Conservation (phyloP, 768 basidiomycete species). For the Collybia sordida region DNA sequence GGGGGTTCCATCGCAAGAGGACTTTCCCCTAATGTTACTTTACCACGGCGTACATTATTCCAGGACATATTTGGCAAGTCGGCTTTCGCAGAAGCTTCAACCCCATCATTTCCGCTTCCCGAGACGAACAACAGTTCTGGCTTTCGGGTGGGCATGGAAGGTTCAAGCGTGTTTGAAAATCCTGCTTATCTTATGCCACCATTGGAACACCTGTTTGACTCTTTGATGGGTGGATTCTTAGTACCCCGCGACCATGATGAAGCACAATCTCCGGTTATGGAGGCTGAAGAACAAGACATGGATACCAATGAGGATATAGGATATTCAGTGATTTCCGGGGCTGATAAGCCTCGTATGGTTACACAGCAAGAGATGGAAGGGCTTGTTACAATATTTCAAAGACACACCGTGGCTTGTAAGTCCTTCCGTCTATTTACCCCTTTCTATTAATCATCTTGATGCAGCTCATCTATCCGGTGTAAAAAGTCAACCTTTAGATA, state of each 20-base stretch:
- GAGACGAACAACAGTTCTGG: slow-evolving; percentile 8
- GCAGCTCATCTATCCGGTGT: neutral
- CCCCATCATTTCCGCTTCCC: slow-evolving; percentile 11
- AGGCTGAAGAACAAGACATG: slow-evolving; percentile 47
- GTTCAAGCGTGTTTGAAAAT: slow-evolving; percentile 54
- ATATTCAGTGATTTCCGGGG: slow-evolving; percentile 11
- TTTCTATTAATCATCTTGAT: neutral
- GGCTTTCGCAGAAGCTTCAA: slow-evolving; percentile 46
- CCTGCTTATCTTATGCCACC: slow-evolving; percentile 81
- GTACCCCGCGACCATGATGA: slow-evolving; percentile 19
- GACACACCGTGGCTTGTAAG: slow-evolving; percentile 44
- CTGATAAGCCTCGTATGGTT: slow-evolving; percentile 32
- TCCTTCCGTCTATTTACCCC: neutral
- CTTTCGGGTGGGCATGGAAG: slow-evolving; percentile 33
- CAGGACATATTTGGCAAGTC: slow-evolving; percentile 89
- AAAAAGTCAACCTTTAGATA: slow-evolving; percentile 5
- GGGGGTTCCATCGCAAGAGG: slow-evolving; percentile 41
- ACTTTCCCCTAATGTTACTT: slow-evolving; percentile 25
- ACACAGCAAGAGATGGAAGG: slow-evolving; percentile 54
- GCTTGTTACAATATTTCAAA: slow-evolving; percentile 65
- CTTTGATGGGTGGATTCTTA: slow-evolving; percentile 40
- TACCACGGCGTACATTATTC: slow-evolving; percentile 61
- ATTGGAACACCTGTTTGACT: slow-evolving; percentile 67
- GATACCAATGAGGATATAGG: slow-evolving; percentile 27
- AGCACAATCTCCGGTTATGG: slow-evolving; percentile 14